Evolutionary conservation across 1,284 basidiomycete species (phyloP), one percentile per base, ranked within the genome.

Genomic region (Cystobasidium slooffiae): DNA sequence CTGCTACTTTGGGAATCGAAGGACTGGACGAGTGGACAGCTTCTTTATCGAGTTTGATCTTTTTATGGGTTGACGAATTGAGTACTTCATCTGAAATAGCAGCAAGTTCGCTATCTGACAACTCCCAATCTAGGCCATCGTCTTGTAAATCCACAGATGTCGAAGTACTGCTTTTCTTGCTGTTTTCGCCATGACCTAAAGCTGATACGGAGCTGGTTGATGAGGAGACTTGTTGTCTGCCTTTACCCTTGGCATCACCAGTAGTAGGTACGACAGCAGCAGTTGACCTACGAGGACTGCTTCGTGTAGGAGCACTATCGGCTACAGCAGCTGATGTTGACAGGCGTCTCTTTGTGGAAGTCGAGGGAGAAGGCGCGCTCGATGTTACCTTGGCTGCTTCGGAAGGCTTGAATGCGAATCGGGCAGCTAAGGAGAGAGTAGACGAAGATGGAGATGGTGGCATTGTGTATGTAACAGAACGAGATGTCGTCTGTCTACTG

Each of bases 381-480:
- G 61, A 41, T 9, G 56, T 22, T 1, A 53, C 56, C 3, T 59
- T 59, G 1, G 37, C 56, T 20, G 56, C 56, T 63, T 63, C 44
- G 24, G 64, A 22, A 31, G 64, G 64, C 39, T 66, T 51, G 64
- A 66, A 66, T n/a, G 64, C 64, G 47, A 66, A 66, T 47, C 64
- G 31, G 16, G 64, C 64, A 6, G 64, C 64, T 10, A 66, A 66
- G 8, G 61, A 46, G 20, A 49, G 6, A 8, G 61, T 14, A 3
- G 56, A 24, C 4, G 61, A 47, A 20, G 44, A 37, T 22, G 61
- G 61, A 63, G 43, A 46, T 41, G 61, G 61, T 7, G 61, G 44
- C 61, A 63, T 63, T 12, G 6, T 37, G 41, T 0, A 20, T 24
- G 4, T 39, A 6, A 10, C n/a, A n/a, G n/a, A n/a, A n/a, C n/a